Evolutionary conservation across 1,139 yeast genomes (phyloP).

Genomic region (Candida sp.): DNA sequence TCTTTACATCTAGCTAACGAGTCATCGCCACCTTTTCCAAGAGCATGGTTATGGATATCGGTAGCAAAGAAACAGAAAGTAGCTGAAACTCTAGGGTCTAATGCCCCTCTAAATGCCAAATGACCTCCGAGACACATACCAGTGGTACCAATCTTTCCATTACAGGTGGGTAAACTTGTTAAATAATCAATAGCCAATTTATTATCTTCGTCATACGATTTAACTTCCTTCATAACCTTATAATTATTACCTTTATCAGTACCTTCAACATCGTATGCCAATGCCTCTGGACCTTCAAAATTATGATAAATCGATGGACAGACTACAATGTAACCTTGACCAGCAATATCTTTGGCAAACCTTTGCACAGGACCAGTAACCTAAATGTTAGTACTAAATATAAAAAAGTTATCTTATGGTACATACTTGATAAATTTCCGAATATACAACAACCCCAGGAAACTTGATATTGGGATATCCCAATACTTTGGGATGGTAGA

Average conservation of each 20-base stretch:
- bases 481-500: constrained; percentile 66
- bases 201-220: constrained; percentile 76
- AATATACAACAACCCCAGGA: constrained; percentile 77
- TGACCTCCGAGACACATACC: constrained; percentile 92
- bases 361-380: constrained; percentile 78
- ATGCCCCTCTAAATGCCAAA: constrained; percentile 69
- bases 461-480: constrained; percentile 74
- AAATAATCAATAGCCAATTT: constrained; percentile 63
- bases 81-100: constrained; percentile 64
- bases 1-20: constrained; percentile 57
- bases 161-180: constrained; percentile 55
- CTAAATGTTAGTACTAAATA: not conserved
- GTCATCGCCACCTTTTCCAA: constrained; percentile 69
- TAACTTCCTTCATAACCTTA: constrained; percentile 64
- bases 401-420: not conserved
- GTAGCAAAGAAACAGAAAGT: constrained; percentile 80
- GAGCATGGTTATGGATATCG: constrained; percentile 65
- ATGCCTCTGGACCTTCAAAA: constrained; percentile 59
- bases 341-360: constrained; percentile 75
- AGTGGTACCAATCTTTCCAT: constrained; percentile 74
- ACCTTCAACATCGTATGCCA: constrained; percentile 69
- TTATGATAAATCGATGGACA: constrained; percentile 81
- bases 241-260: constrained; percentile 72
- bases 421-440: constrained; percentile 66
- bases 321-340: constrained; percentile 75